These are phyloP conservation scores for Fusarium beomiforme DNA, from an alignment of 2,329 filamentous ascomycete genomes.

Conservation along the genomic window DNA sequence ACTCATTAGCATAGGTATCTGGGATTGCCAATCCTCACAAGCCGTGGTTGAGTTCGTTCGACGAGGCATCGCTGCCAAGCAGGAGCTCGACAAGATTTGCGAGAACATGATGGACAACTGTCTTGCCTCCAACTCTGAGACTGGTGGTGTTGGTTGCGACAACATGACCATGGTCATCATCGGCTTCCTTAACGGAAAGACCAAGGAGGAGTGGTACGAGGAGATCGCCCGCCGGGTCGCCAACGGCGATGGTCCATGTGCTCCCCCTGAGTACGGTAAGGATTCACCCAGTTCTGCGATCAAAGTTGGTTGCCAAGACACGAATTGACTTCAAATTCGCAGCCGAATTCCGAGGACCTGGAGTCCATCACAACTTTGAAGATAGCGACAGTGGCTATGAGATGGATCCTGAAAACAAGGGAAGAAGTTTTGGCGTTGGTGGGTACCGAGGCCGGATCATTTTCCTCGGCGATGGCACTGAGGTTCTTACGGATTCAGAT, in stretches of 20 bases:
- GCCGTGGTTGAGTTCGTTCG: slow-evolving; percentile 96
- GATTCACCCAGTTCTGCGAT: slow-evolving; percentile 56
- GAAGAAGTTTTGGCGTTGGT: slow-evolving; percentile 70
- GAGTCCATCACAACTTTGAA: slow-evolving; percentile 84
- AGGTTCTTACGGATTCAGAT: slow-evolving; percentile 87
- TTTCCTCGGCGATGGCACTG: slow-evolving; percentile 92
- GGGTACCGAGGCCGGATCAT: slow-evolving; percentile 89
- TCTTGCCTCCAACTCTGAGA: slow-evolving; percentile 96
- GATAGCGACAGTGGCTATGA: slow-evolving; percentile 83
- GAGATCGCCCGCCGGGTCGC: slow-evolving; percentile 93
- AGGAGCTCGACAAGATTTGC: slow-evolving; percentile 93
- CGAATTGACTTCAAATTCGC: slow-evolving; percentile 26
- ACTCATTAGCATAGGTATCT: slow-evolving; percentile 77
- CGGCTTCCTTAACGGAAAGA: slow-evolving; percentile 88
- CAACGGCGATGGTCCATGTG: slow-evolving; percentile 96
- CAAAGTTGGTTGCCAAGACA: not conserved
- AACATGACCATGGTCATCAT: slow-evolving; percentile 99
- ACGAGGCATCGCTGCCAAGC: slow-evolving; percentile 94
- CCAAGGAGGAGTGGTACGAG: slow-evolving; percentile 98
- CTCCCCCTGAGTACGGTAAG: slow-evolving; percentile 99
- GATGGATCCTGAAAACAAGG: slow-evolving; percentile 74
- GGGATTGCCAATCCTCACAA: slow-evolving; percentile 99
- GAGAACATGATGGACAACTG: slow-evolving; percentile 99
- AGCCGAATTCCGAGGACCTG: slow-evolving; percentile 88
- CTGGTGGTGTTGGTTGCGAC: slow-evolving; percentile 96